A percentile compares a stretch with the other conserved stretches of the same genome.
Conservation (phyloP, 202 grass and related monocot genomes). For the Bolboschoenoplectus hybrid region DNA sequence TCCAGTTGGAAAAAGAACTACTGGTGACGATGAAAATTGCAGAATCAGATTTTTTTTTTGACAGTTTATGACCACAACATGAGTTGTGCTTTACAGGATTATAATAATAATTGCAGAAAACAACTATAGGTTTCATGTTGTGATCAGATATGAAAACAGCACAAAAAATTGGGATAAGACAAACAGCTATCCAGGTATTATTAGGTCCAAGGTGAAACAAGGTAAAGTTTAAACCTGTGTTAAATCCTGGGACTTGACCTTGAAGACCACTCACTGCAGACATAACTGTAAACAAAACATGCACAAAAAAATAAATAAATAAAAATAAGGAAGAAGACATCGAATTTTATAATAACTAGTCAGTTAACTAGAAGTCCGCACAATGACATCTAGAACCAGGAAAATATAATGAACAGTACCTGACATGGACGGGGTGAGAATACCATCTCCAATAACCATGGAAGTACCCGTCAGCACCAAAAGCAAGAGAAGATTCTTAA, state of each 20-base stretch:
- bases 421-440: conserved; percentile 99
- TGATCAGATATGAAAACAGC: background rate
- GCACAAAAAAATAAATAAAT: background rate
- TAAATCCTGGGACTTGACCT: conserved; percentile 78
- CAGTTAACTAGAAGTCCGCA: conserved; percentile 36
- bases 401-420: conserved; percentile 47
- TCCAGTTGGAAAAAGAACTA: conserved; percentile 4
- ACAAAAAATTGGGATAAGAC: background rate
- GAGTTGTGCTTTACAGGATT: background rate
- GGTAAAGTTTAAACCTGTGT: conserved; percentile 52
- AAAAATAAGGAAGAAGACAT: conserved; percentile 29
- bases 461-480: conserved; percentile 95
- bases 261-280: conserved; percentile 96
- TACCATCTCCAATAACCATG: conserved; percentile 97
- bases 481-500: conserved; percentile 77
- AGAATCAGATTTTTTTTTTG: background rate
- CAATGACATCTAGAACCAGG: conserved; percentile 8
- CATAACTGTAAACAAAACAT: conserved; percentile 65
- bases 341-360: conserved; percentile 6
- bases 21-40: background rate
- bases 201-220: background rate
- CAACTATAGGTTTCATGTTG: background rate
- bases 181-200: background rate
- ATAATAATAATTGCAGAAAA: background rate
- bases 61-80: background rate